Conservation (phyloP, 2,329 filamentous ascomycete genomes). For the Knoxdaviesia capensis region DNA sequence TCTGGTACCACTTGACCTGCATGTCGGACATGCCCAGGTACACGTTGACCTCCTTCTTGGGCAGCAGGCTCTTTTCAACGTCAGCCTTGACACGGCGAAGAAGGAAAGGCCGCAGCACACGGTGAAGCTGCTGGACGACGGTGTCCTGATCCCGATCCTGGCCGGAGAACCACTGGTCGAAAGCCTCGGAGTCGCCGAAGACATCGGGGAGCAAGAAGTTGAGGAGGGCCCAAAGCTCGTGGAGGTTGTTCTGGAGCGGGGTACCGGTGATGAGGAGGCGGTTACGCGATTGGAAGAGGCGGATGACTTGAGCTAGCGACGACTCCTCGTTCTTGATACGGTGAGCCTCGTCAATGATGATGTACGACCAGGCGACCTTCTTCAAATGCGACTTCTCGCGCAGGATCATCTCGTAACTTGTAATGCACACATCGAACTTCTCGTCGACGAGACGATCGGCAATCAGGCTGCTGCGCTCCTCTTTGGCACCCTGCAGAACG, state of each 20-base stretch:
- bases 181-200: constrained; percentile 89
- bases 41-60: constrained; percentile 93
- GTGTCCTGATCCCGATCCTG: constrained; percentile 84
- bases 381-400: constrained; percentile 86
- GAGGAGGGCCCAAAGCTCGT: constrained; percentile 91
- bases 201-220: constrained; percentile 98
- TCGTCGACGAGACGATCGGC: constrained; percentile 81
- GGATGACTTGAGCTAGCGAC: constrained; percentile 87
- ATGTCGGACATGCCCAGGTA: constrained; percentile 98
- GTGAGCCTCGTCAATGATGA: constrained; percentile 94
- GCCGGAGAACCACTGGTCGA: constrained; percentile 93
- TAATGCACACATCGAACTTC: constrained; percentile 95
- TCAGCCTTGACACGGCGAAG: constrained; percentile 92
- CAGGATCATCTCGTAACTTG: constrained; percentile 97
- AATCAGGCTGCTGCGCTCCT: constrained; percentile 75
- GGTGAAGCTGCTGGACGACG: constrained; percentile 87
- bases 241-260: constrained; percentile 90
- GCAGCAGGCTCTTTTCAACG: constrained; percentile 90
- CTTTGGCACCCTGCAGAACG: constrained; percentile 86
- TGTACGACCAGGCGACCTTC: constrained; percentile 99
- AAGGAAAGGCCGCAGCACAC: constrained; percentile 80
- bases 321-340: constrained; percentile 99
- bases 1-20: constrained; percentile 98
- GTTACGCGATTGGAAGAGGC: constrained; percentile 88
- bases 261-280: constrained; percentile 91